Evolutionary conservation across 2,329 filamentous ascomycete species (phyloP).

Genomic region (Cladosporium sphaerospermum): DNA sequence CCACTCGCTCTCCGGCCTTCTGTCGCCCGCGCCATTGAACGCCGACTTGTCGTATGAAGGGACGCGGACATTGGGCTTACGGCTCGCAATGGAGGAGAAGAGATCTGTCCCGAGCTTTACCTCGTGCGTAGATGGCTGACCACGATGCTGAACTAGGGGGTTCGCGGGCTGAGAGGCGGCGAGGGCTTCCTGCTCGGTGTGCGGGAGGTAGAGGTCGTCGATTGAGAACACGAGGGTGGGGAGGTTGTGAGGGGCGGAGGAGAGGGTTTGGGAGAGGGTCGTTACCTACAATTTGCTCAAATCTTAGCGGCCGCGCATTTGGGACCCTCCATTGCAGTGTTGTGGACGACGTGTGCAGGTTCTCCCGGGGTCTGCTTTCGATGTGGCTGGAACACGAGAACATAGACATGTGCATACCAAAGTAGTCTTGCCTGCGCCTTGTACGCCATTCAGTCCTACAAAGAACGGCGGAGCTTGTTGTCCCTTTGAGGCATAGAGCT

Average conservation of each 20-base stretch:
- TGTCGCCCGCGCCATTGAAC: conserved; percentile 69
- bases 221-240: conserved; percentile 70
- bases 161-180: conserved; percentile 63
- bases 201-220: conserved; percentile 82
- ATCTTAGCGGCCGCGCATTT: too few species aligned
- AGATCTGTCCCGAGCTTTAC: conserved; percentile 57
- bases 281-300: conserved; percentile 29
- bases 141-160: conserved; percentile 70
- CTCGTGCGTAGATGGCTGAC: conserved; percentile 81
- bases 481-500: conserved; percentile 28
- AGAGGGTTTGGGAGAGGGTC: conserved; percentile 57
- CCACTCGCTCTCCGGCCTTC: conserved; percentile 59
- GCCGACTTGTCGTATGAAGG: conserved; percentile 81
- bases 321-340: too few species aligned
- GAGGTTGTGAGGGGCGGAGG: conserved; percentile 51
- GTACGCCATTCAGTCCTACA: conserved; percentile 83
- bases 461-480: conserved; percentile 60
- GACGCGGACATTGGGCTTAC: conserved; percentile 50
- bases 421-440: conserved; percentile 89
- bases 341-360: too few species aligned
- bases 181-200: conserved; percentile 60
- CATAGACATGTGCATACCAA: conserved; percentile 47
- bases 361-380: too few species aligned
- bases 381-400: background rate
- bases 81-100: conserved; percentile 52